Evolutionary conservation across 1,139 yeast genomes (phyloP).

Genomic region (Eremothecium coryli): DNA sequence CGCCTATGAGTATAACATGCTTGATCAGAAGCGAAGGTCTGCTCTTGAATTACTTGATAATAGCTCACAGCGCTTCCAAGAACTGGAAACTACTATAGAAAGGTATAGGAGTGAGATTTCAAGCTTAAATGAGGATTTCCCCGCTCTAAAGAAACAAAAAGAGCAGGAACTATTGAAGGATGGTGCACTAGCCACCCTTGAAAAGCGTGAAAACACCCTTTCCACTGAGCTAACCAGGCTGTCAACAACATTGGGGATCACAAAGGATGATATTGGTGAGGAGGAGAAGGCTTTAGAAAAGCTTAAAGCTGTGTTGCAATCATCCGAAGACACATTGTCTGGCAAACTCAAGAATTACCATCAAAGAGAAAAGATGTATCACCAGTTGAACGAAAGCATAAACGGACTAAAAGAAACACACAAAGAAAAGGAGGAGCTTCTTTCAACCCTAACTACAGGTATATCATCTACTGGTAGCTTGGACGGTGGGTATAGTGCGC

Average conservation of each 20-base stretch:
- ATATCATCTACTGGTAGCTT: conserved; percentile 73
- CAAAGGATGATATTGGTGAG: conserved; percentile 44
- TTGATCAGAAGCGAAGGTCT: conserved; percentile 36
- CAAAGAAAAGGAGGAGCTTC: conserved; percentile 62
- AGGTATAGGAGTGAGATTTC: conserved; percentile 47
- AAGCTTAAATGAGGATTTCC: conserved; percentile 54
- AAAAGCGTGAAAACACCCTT: conserved; percentile 46
- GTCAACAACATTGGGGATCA: conserved; percentile 52
- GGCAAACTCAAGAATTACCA: conserved; percentile 24
- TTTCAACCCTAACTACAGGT: conserved; percentile 82
- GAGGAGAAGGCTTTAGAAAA: conserved; percentile 32
- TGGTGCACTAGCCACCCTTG: conserved; percentile 53
- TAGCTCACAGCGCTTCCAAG: conserved; percentile 28
- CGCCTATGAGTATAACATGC: conserved; percentile 60
- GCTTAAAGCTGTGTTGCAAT: conserved; percentile 16
- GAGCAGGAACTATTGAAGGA: conserved; percentile 57
- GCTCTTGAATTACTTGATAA: conserved; percentile 34
- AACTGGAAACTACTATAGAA: conserved; percentile 34
- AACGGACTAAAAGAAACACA: conserved; percentile 41
- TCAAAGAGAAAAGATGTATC: conserved; percentile 36
- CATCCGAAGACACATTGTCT: conserved; percentile 20
- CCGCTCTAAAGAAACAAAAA: conserved; percentile 43
- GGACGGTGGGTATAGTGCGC: conserved; percentile 74
- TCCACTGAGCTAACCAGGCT: conserved; percentile 63
- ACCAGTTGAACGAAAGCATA: conserved; percentile 37